These are phyloP conservation scores for thale cress (Arabidopsis thaliana) DNA, from an alignment of 345 rosid species.

Conservation along the genomic window DNA sequence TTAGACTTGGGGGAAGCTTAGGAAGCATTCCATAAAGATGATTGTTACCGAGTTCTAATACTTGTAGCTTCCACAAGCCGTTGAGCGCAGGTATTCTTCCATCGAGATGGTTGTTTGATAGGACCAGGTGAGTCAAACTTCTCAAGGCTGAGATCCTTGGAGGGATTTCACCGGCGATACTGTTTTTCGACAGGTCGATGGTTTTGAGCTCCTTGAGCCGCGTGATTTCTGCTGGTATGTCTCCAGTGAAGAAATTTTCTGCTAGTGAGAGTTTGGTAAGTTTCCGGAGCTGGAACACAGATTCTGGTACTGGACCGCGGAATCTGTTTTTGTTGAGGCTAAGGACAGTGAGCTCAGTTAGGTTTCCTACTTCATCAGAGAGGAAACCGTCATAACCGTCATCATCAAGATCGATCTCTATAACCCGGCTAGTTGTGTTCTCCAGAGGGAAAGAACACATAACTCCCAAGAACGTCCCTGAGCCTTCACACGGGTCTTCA, in stretches of 20 bases:
- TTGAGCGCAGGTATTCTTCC: slow-evolving; percentile 57
- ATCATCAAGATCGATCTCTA: slow-evolving; percentile 57
- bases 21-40: slow-evolving; percentile 55
- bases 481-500: slow-evolving; percentile 58
- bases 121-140: slow-evolving; percentile 46
- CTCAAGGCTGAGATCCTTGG: slow-evolving; percentile 49
- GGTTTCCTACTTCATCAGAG: slow-evolving; percentile 52
- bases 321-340: slow-evolving; percentile 54
- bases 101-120: slow-evolving; percentile 53
- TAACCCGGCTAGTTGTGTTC: slow-evolving; percentile 51
- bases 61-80: slow-evolving; percentile 58
- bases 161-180: slow-evolving; percentile 53
- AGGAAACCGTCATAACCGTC: slow-evolving; percentile 63
- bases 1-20: slow-evolving; percentile 53
- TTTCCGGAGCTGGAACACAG: slow-evolving; percentile 52
- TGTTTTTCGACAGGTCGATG: slow-evolving; percentile 57
- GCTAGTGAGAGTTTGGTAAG: slow-evolving; percentile 50
- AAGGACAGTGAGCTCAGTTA: slow-evolving; percentile 59
- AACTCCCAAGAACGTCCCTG: slow-evolving; percentile 56
- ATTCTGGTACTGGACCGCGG: slow-evolving; percentile 62
- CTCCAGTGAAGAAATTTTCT: slow-evolving; percentile 58
- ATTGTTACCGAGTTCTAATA: slow-evolving; percentile 53
- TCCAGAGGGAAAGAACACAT: slow-evolving; percentile 55
- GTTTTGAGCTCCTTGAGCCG: slow-evolving; percentile 45
- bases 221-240: slow-evolving; percentile 44